A percentile compares a stretch with the other conserved stretches of the same genome.
Evolutionary conservation across 73 alveolate species (phyloP).

Genomic region (Symbiodinium pilosum): DNA sequence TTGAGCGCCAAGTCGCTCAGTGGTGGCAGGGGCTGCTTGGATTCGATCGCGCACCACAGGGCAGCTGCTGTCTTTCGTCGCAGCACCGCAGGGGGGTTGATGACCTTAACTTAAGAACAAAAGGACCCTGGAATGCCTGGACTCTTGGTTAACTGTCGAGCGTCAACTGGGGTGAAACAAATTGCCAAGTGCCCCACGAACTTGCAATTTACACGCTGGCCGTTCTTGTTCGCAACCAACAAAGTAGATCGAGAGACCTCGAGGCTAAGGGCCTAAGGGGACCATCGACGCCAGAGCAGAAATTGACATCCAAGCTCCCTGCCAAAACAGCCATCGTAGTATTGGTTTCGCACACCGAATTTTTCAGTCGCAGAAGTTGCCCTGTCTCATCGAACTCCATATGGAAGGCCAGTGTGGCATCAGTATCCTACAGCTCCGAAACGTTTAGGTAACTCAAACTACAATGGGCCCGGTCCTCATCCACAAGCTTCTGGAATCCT

Average conservation of each 20-base stretch:
- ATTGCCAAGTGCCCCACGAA: background rate
- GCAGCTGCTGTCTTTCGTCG: background rate
- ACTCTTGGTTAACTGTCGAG: too few species aligned
- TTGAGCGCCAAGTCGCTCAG: background rate
- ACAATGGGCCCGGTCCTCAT: background rate
- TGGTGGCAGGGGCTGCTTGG: background rate
- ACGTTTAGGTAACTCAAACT: too few species aligned
- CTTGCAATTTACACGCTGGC: background rate
- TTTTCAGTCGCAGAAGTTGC: background rate
- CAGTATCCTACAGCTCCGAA: background rate
- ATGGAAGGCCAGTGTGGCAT: background rate
- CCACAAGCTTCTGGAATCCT: background rate
- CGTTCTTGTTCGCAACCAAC: background rate
- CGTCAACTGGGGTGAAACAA: background rate
- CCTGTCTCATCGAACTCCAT: conserved; percentile 61
- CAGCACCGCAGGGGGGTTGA: conserved; percentile 5
- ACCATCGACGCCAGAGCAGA: too few species aligned
- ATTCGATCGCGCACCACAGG: background rate
- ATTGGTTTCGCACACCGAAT: background rate
- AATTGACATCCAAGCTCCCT: too few species aligned
- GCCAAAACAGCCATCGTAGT: background rate
- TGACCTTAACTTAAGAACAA: background rate
- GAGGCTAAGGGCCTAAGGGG: too few species aligned
- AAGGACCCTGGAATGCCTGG: background rate
- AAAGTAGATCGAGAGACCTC: conserved; percentile 1